Conservation (phyloP, 805 yeast species). For the Metschnikowia cubensis region DNA sequence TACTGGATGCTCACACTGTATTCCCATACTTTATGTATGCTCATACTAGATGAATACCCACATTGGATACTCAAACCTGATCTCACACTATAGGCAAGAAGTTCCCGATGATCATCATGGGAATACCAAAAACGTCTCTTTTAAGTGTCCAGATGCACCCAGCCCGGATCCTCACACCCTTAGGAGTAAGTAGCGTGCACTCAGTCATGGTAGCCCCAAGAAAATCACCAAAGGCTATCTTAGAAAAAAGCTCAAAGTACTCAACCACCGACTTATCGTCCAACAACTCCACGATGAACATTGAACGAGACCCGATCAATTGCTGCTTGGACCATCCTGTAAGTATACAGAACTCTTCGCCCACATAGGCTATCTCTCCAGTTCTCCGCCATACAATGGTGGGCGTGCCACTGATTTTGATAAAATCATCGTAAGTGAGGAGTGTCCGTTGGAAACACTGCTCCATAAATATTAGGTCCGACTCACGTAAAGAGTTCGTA, state of each 20-base stretch:
- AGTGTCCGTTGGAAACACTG: slow-evolving; percentile 92
- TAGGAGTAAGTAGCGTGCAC: slow-evolving; percentile 70
- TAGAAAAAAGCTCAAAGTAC: slow-evolving; percentile 80
- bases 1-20: no score
- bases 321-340: slow-evolving; percentile 86
- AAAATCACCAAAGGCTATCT: slow-evolving; percentile 87
- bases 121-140: slow-evolving; percentile 93
- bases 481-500: slow-evolving; percentile 81
- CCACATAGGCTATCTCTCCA: slow-evolving; percentile 91
- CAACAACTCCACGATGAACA: slow-evolving; percentile 76
- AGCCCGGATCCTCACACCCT: slow-evolving; percentile 59
- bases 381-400: slow-evolving; percentile 94
- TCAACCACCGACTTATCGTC: slow-evolving; percentile 85
- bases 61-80: no score
- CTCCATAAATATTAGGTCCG: slow-evolving; percentile 91
- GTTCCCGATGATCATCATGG: slow-evolving; percentile 94
- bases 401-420: slow-evolving; percentile 85
- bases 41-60: no score
- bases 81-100: slow-evolving; percentile 68
- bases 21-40: no score
- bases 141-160: slow-evolving; percentile 90
- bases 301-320: slow-evolving; percentile 55
- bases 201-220: slow-evolving; percentile 82
- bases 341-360: slow-evolving; percentile 85
- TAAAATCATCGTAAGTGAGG: slow-evolving; percentile 81